These are phyloP conservation scores for Elsinoe necatrix DNA, from an alignment of 2,329 filamentous ascomycete species.

Conservation along the genomic window DNA sequence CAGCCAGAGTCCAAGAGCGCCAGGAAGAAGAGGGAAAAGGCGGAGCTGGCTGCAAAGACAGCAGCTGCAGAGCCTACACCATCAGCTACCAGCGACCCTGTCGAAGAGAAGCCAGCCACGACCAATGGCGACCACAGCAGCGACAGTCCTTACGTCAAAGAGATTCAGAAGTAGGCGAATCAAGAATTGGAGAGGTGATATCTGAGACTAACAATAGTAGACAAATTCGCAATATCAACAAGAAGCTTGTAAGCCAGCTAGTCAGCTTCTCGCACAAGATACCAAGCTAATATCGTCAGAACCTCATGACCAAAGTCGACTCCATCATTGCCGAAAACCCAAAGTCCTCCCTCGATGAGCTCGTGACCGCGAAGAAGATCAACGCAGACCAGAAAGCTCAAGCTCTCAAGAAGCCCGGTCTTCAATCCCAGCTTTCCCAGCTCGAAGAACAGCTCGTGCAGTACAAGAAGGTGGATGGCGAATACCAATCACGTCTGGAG, in stretches of 20 bases:
- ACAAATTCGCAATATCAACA: conserved; percentile 83
- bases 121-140: conserved; percentile 52
- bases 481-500: conserved; percentile 55
- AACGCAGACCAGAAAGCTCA: conserved; percentile 73
- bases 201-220: conserved; percentile 39
- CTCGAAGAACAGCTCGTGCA: conserved; percentile 65
- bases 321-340: conserved; percentile 59
- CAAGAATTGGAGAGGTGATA: conserved; percentile 9
- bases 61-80: conserved; percentile 25
- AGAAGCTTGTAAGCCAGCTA: conserved; percentile 69
- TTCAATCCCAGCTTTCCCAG: conserved; percentile 60
- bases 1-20: conserved; percentile 46
- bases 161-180: conserved; percentile 74
- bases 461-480: conserved; percentile 66
- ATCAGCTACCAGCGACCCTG: conserved; percentile 20
- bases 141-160: conserved; percentile 75
- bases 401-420: conserved; percentile 65
- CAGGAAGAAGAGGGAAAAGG: conserved; percentile 47
- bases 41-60: conserved; percentile 29
- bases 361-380: conserved; percentile 64
- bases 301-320: conserved; percentile 65
- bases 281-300: conserved; percentile 37
- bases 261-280: neutral
- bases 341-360: conserved; percentile 62
- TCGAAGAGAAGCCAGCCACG: conserved; percentile 33